Conservation (phyloP, 306 rosid species). For the Dryas octopetala region DNA sequence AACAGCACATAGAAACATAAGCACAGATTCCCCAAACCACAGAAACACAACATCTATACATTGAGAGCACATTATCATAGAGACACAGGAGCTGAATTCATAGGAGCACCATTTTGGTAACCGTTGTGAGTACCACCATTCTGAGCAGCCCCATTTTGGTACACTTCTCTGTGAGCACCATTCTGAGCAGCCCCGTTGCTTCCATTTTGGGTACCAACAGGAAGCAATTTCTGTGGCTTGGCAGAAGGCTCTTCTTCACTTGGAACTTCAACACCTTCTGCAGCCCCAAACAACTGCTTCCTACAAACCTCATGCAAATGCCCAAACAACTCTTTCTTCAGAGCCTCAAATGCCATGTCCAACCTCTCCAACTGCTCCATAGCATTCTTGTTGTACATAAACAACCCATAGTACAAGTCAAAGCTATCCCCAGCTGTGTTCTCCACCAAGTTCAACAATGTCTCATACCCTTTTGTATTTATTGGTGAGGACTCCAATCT, state of each 20-base stretch:
- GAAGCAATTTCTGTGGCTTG: background rate
- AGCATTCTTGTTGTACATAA: slow-evolving; percentile 28
- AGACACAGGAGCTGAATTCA: background rate
- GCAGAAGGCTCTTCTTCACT: background rate
- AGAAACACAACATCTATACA: background rate
- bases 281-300: slow-evolving; percentile 6
- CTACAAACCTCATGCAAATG: slow-evolving; percentile 13
- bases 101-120: background rate
- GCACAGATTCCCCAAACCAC: background rate
- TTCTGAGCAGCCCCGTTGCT: background rate
- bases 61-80: background rate
- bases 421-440: slow-evolving; percentile 25
- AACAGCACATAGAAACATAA: background rate
- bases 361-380: slow-evolving; percentile 24
- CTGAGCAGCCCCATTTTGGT: background rate
- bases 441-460: slow-evolving; percentile 18
- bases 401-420: slow-evolving; percentile 23
- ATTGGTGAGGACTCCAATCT: slow-evolving; percentile 17
- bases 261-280: background rate
- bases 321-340: slow-evolving; percentile 24
- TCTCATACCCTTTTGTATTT: slow-evolving; percentile 22
- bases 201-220: background rate
- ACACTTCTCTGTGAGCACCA: background rate
- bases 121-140: background rate
- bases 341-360: slow-evolving; percentile 23